phyloP scores from a whole-genome alignment of 257 asterid genomes.

The Solanum sitiens region DNA sequence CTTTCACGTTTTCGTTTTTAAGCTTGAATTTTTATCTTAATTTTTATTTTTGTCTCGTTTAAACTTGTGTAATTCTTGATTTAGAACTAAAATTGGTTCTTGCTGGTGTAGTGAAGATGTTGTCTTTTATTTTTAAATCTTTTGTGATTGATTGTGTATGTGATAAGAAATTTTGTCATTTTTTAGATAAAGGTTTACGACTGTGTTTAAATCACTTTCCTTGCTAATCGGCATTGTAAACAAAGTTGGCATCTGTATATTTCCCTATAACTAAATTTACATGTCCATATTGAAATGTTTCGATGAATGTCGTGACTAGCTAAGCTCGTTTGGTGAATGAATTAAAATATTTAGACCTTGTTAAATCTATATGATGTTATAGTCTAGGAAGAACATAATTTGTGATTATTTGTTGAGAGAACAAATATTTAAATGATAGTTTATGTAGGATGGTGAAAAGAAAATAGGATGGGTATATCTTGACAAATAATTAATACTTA shows the following conservation, averaged over 20 bases:
- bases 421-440: neutral
- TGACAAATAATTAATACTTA: neutral
- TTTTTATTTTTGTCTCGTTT: neutral
- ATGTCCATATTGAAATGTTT: neutral
- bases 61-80: neutral
- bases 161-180: neutral
- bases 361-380: neutral
- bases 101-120: neutral
- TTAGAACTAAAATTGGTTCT: neutral
- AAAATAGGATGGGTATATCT: neutral
- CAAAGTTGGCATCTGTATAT: neutral
- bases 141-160: neutral
- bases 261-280: neutral
- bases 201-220: neutral
- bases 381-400: neutral
- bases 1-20: neutral
- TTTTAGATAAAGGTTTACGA: neutral
- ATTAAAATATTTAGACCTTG: neutral
- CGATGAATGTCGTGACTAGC: neutral
- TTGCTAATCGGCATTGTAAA: neutral
- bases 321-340: neutral
- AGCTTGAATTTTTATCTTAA: neutral
- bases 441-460: neutral
- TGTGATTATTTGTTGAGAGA: neutral
- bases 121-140: neutral